Percentiles rank a stretch among this genome's conserved stretches.
Conservation (phyloP, 345 rosid species). For the Arabidopsis arenosa region DNA sequence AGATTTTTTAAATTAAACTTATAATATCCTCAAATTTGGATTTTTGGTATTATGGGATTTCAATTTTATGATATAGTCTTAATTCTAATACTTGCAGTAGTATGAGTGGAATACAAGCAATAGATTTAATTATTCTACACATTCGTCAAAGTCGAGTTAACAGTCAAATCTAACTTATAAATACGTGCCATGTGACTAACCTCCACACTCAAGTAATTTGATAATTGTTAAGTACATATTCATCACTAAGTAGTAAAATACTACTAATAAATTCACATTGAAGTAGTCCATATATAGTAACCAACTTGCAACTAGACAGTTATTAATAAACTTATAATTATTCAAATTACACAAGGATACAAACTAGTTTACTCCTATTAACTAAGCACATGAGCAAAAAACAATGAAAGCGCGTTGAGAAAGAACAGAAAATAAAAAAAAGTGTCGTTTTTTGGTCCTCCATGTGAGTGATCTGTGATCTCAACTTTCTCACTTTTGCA, state of each 20-base stretch:
- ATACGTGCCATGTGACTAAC: slow-evolving; percentile 26
- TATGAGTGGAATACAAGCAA: slow-evolving; percentile 24
- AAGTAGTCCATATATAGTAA: not conserved
- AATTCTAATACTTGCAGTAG: not conserved
- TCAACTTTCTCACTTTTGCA: slow-evolving; percentile 47
- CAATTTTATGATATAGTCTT: no score
- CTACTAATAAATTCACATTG: not conserved
- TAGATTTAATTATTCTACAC: not conserved
- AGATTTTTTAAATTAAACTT: not conserved
- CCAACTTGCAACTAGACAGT: slow-evolving; percentile 9
- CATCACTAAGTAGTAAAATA: not conserved
- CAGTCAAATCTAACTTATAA: not conserved
- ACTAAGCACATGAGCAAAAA: slow-evolving; percentile 19
- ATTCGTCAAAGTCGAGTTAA: slow-evolving; percentile 13
- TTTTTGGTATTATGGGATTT: no score
- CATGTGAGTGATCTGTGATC: slow-evolving; percentile 56
- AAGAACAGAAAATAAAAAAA: slow-evolving; percentile 1
- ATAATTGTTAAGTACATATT: not conserved
- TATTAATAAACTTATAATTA: not conserved
- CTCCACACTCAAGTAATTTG: not conserved
- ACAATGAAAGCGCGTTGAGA: slow-evolving; percentile 39
- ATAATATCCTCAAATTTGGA: not conserved
- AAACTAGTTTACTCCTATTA: not conserved
- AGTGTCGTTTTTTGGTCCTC: slow-evolving; percentile 35
- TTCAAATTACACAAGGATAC: slow-evolving; percentile 1